These are phyloP conservation scores for Cladophialophora exuberans DNA, from an alignment of 2,329 filamentous ascomycete genomes.

Conservation along the genomic window DNA sequence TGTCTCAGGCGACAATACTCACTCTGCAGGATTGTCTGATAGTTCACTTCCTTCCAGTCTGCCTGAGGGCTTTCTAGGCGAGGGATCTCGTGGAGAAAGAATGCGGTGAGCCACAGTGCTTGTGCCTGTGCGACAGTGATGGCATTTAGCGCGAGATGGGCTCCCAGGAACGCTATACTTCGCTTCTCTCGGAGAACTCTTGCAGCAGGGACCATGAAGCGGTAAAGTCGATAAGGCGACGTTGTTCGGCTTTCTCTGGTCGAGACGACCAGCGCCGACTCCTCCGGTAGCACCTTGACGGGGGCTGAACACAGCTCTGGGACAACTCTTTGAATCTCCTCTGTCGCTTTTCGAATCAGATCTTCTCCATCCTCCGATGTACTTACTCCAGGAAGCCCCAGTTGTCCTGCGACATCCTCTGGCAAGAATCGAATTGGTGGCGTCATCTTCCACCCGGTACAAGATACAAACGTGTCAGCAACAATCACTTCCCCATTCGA, in stretches of 20 bases:
- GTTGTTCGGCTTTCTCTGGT: conserved; percentile 3
- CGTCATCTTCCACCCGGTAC: conserved; percentile 60
- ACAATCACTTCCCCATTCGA: conserved; percentile 48
- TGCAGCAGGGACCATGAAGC: conserved; percentile 48
- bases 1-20: conserved; percentile 73
- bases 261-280: conserved; percentile 35
- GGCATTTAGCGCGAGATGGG: conserved; percentile 51
- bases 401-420: conserved; percentile 35
- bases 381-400: not conserved
- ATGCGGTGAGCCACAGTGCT: conserved; percentile 67
- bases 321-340: conserved; percentile 44
- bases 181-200: conserved; percentile 23
- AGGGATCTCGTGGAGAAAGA: conserved; percentile 58
- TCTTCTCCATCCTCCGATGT: conserved; percentile 26
- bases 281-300: not conserved
- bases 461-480: conserved; percentile 56
- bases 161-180: conserved; percentile 54
- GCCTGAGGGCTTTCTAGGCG: conserved; percentile 31
- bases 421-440: conserved; percentile 53
- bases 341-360: conserved; percentile 43
- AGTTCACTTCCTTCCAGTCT: conserved; percentile 45
- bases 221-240: conserved; percentile 37
- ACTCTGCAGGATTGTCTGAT: conserved; percentile 65
- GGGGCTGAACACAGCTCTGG: not conserved
- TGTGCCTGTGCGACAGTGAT: conserved; percentile 46